These are phyloP conservation scores for Solanum sitiens DNA, from an alignment of 257 asterid species.

Conservation along the genomic window DNA sequence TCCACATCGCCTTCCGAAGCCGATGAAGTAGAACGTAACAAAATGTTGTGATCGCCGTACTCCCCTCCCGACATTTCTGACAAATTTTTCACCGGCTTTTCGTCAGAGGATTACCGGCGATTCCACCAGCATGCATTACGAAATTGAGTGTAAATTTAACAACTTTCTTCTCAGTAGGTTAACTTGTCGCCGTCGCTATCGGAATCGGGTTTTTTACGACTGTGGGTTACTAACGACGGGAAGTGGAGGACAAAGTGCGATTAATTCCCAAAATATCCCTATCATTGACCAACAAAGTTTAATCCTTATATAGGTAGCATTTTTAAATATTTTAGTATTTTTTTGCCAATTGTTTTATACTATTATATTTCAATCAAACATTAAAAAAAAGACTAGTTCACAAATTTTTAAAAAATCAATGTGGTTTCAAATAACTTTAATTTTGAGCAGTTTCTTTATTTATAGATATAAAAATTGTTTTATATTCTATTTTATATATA, in stretches of 20 bases:
- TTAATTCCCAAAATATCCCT: background rate
- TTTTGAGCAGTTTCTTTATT: too few relatives aligned
- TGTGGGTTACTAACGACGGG: background rate
- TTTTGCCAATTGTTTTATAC: background rate
- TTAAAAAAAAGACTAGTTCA: background rate
- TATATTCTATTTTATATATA: too few relatives aligned
- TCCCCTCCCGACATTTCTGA: slow-evolving; percentile 33
- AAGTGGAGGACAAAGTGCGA: background rate
- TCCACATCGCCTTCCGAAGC: slow-evolving; percentile 64
- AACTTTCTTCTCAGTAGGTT: background rate
- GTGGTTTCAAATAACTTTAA: background rate
- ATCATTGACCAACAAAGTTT: background rate
- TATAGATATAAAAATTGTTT: rapidly evolving
- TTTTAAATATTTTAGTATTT: background rate
- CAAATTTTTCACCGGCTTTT: background rate
- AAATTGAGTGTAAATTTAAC: background rate
- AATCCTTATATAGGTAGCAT: background rate
- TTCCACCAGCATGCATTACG: background rate
- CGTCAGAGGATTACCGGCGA: background rate
- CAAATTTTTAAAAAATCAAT: background rate
- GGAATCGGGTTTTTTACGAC: background rate
- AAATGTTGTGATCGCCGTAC: slow-evolving; percentile 34
- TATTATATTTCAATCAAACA: background rate
- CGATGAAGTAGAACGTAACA: slow-evolving; percentile 49
- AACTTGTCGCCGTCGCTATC: background rate